Evolutionary conservation across 1,284 basidiomycete species (phyloP), one percentile per base, ranked within the genome.

Genomic region (Caloboletus firmus): DNA sequence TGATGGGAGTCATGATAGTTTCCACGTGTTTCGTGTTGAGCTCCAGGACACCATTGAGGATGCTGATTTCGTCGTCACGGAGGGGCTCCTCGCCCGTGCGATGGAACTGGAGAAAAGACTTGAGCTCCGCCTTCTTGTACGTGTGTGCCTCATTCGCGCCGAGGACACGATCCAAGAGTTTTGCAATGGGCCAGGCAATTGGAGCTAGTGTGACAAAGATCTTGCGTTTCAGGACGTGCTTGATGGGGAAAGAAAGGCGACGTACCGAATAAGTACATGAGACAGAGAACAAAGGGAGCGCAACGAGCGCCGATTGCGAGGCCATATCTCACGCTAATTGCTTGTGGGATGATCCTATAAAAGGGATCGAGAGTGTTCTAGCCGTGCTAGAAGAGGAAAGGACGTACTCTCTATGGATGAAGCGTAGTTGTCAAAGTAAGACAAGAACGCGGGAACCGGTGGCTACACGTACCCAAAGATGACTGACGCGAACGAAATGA

Each of bases 81-180:
- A 96, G 78, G 0, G 94, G 92, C 67, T 96, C 89, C 68, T 92
- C 85, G 43, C 93, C 86, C 36, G 88, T 85, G 49, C 92, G 79
- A 73, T 95, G 92, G 73, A 95, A 92, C 66, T 94, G 90, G 28
- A 98, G 81, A 74, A 98, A 98, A 0, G 90, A 92, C 73, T 93
- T 94, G 42, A 98, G 82, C 67, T 96, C 91, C 0, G 91, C 91
- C 69, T 95, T 95, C 67, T 94, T 93, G 77, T 95, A 95, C 0
- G 89, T 93, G 55, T 89, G 81, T 0, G 79, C 76, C 59, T 89
- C 87, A 59, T 85, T 76, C 2, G 74, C 77, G 30, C 94, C 94
- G 2, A 96, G 84, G 2, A 87, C 79, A 42, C 73, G 79, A 69
- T 96, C 94, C 34, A 96, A 83, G 0, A 96, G 76, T 67, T 91